phyloP scores from a whole-genome alignment of 768 basidiomycete species.

The Trametopsis cervina region DNA sequence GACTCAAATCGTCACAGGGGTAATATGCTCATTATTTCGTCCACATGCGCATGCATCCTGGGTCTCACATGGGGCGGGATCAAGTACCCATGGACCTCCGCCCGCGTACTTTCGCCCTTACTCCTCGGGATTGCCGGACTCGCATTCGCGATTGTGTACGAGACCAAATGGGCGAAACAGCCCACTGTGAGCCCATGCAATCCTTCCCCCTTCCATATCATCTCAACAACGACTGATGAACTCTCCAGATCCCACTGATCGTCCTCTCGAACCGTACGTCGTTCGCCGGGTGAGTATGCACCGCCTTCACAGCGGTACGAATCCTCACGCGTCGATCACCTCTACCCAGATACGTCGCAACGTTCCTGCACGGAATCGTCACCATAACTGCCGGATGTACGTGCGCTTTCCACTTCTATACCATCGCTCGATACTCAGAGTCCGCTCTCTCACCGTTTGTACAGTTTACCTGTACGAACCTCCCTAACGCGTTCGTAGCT shows the following conservation, averaged over 20 bases:
- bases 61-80: conserved; percentile 28
- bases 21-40: conserved; percentile 16
- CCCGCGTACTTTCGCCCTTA: conserved; percentile 28
- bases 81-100: conserved; percentile 26
- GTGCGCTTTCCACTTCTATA: neutral
- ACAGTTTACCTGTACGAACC: conserved; percentile 1
- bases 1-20: conserved; percentile 14
- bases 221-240: too few species aligned
- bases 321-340: too few species aligned
- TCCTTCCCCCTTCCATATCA: too few species aligned
- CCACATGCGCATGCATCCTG: conserved; percentile 12
- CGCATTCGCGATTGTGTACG: conserved; percentile 25
- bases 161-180: conserved; percentile 19
- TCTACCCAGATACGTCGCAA: neutral
- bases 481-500: neutral
- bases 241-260: conserved; percentile 1
- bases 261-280: conserved; percentile 4
- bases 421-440: too few species aligned
- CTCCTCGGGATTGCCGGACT: conserved; percentile 30
- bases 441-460: too few species aligned
- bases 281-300: conserved; percentile 1
- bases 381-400: conserved; percentile 3
- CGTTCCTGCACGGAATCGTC: conserved; percentile 2
- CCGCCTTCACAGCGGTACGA: too few species aligned
- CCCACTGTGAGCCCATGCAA: conserved; percentile 21